These are phyloP conservation scores for Lithospermum erythrorhizon DNA, from an alignment of 257 asterid genomes.

Conservation along the genomic window DNA sequence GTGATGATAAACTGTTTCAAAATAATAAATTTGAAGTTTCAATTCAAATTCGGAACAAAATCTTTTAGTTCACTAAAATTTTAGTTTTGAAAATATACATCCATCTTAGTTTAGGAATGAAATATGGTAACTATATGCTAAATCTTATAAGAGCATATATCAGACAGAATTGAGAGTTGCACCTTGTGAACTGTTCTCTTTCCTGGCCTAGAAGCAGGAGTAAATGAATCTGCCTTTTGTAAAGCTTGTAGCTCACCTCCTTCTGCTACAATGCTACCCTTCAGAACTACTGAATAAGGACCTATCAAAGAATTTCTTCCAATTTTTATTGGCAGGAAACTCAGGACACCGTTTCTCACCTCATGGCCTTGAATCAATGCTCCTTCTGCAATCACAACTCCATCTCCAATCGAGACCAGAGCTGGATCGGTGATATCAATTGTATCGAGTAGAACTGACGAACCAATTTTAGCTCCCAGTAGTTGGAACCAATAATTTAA, in stretches of 20 bases:
- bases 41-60: too few relatives aligned
- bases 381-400: conserved; percentile 57
- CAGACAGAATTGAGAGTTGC: not conserved
- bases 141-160: not conserved
- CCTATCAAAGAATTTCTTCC: conserved; percentile 43
- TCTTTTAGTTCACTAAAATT: too few relatives aligned
- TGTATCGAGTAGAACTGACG: conserved; percentile 54
- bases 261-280: conserved; percentile 46
- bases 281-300: conserved; percentile 57
- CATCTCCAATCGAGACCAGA: conserved; percentile 52
- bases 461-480: conserved; percentile 60
- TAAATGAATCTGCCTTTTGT: conserved; percentile 45
- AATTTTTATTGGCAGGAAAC: conserved; percentile 50
- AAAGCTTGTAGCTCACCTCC: conserved; percentile 41
- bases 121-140: not conserved
- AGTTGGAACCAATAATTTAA: conserved; percentile 60
- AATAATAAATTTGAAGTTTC: too few relatives aligned
- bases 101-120: not conserved
- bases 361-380: conserved; percentile 60
- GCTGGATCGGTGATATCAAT: conserved; percentile 65
- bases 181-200: conserved; percentile 34
- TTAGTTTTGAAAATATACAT: not conserved
- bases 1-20: too few relatives aligned
- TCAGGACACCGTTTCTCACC: conserved; percentile 44
- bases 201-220: conserved; percentile 20